These are phyloP conservation scores for Huntiella moniliformis DNA, from an alignment of 2,329 filamentous ascomycete species.

Conservation along the genomic window DNA sequence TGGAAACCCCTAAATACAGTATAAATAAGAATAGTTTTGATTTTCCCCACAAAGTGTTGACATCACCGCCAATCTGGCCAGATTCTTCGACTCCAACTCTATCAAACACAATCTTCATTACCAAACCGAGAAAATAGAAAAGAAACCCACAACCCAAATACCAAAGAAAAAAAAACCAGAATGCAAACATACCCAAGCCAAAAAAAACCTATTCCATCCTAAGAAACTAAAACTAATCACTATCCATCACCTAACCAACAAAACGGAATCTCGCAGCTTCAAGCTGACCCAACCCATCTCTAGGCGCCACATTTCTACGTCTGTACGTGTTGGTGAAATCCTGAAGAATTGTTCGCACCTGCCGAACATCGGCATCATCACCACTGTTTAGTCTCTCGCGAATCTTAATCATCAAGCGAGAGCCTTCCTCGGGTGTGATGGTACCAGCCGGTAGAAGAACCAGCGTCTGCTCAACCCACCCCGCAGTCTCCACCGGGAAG, in stretches of 20 bases:
- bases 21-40: too few relatives aligned
- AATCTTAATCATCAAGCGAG: conserved; percentile 64
- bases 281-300: conserved; percentile 73
- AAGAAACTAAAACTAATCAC: not conserved
- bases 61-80: not conserved
- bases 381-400: conserved; percentile 54
- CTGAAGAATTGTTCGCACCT: conserved; percentile 70
- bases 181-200: conserved; percentile 3
- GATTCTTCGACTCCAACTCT: not conserved
- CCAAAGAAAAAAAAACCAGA: conserved; percentile 1
- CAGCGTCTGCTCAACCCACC: conserved; percentile 72
- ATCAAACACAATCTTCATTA: not conserved
- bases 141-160: not conserved
- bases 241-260: conserved; percentile 17
- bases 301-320: conserved; percentile 81
- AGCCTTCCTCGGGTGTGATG: conserved; percentile 60
- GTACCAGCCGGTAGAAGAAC: conserved; percentile 67
- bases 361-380: conserved; percentile 41
- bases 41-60: not conserved
- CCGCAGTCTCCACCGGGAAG: conserved; percentile 56
- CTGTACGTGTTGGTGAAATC: conserved; percentile 95
- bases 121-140: not conserved
- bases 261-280: conserved; percentile 83
- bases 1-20: too few relatives aligned
- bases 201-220: conserved; percentile 2